Evolutionary conservation across 805 yeast genomes (phyloP), one percentile per base, ranked within the genome.

Genomic region (Grigorovia transvaalensis): DNA sequence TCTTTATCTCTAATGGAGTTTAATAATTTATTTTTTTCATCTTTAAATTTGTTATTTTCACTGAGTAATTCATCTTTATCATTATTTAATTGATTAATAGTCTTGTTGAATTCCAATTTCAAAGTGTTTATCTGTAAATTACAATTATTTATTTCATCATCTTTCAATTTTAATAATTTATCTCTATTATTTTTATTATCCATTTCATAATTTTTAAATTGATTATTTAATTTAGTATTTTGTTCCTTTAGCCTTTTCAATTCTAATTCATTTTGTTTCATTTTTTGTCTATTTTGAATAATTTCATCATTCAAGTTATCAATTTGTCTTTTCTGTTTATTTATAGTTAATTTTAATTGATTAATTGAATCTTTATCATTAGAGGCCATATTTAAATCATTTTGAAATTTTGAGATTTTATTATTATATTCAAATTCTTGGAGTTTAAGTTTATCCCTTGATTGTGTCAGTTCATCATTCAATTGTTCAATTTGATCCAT

Each of bases 1-100:
- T 56, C 57, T 18, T 56, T 45, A 42, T 53, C 54, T 20, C 44
- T 44, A n/a, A 54, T 44, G 33, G 44, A 30, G 19, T 47, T 42
- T 12, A 49, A 52, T 13, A 53, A 45, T 30, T 48, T 13, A 50
- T n/a, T 29, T n/a, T 40, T 45, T 20, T 48, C 23, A 3, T 13
- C 15, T 41, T 41, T 40, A 18, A 18, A 43, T 3, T 48, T 33
- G n/a, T 41, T 38, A 41, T n/a, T 48, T n/a, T 35, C 19, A 19
- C 9, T 18, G 4, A 5, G 20, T 19, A 47, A 29, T 47, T 45
- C 47, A 17, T 33, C 40, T 17, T 27, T 29, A 45, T 23, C 15
- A n/a, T 38, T 38, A 38, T 38, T 38, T 38, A 38, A n/a, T 13
- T 15, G 3, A 15, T 20, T 46, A 4, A 42, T 46, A 9, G 35